Evolutionary conservation across 768 basidiomycete genomes (phyloP).

Genomic region (Cystofilobasidium macerans): DNA sequence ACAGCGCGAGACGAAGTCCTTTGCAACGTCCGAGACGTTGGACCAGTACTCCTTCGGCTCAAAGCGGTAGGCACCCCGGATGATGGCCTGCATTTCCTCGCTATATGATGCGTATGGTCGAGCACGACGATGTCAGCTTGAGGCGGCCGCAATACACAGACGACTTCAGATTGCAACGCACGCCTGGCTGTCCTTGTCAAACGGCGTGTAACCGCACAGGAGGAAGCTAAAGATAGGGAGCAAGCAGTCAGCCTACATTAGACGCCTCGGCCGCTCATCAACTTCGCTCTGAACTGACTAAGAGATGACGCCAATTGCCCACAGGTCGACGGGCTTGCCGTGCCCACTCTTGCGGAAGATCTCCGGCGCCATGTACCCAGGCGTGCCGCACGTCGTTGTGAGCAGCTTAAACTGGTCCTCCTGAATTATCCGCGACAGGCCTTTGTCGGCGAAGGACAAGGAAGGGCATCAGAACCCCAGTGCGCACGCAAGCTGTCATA

Average conservation of each 20-base stretch:
- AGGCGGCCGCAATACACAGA: background rate
- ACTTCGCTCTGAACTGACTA: slow-evolving; percentile 15
- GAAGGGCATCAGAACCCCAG: slow-evolving; percentile 31
- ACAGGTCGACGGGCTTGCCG: slow-evolving; percentile 71
- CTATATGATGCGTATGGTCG: background rate
- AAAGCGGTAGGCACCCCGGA: slow-evolving; percentile 76
- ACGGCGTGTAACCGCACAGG: slow-evolving; percentile 81
- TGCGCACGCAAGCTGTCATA: slow-evolving; percentile 29
- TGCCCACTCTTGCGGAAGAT: slow-evolving; percentile 92
- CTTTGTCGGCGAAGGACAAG: background rate
- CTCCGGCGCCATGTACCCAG: slow-evolving; percentile 86
- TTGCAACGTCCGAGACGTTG: slow-evolving; percentile 45
- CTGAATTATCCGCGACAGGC: slow-evolving; percentile 60
- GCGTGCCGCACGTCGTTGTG: slow-evolving; percentile 48
- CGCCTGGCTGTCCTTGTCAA: slow-evolving; percentile 93
- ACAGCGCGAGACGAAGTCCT: slow-evolving; percentile 68
- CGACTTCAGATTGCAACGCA: background rate
- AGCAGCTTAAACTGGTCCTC: slow-evolving; percentile 75
- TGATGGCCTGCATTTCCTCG: slow-evolving; percentile 22
- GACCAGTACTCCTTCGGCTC: slow-evolving; percentile 49
- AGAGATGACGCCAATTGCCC: slow-evolving; percentile 95
- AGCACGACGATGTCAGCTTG: too few relatives aligned
- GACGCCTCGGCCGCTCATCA: too few relatives aligned
- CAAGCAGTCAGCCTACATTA: too few relatives aligned
- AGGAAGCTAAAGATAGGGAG: background rate